A percentile compares a stretch with the other conserved stretches of the same genome.
These are phyloP conservation scores for Lichtheimia corymbifera DNA, from an alignment of 371 early-diverging fungal genomes.

Conservation along the genomic window DNA sequence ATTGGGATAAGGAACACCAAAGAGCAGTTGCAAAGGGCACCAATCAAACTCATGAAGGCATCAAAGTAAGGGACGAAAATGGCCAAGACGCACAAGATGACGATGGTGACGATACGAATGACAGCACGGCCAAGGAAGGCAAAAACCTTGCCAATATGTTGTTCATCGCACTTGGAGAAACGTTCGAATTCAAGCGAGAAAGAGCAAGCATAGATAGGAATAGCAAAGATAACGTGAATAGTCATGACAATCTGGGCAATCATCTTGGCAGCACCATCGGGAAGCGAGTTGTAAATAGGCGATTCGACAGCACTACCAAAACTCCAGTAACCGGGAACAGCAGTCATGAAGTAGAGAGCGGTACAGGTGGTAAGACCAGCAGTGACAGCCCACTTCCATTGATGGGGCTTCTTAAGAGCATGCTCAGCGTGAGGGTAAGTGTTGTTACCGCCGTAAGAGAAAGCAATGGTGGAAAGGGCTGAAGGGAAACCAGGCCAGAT, in stretches of 20 bases:
- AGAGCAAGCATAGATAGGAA: constrained; percentile 82
- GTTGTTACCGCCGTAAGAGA: constrained; percentile 62
- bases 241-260: constrained; percentile 81
- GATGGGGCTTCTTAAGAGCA: constrained; percentile 77
- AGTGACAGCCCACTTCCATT: constrained; percentile 75
- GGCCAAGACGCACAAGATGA: constrained; percentile 53
- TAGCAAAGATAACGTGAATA: constrained; percentile 84
- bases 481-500: constrained; percentile 60
- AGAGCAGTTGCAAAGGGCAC: constrained; percentile 67
- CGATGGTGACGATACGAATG: constrained; percentile 53
- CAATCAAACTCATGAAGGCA: constrained; percentile 75
- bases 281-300: constrained; percentile 78
- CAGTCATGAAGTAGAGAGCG: constrained; percentile 77
- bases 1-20: constrained; percentile 75
- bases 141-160: constrained; percentile 34
- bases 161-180: constrained; percentile 39
- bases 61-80: constrained; percentile 70
- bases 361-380: constrained; percentile 74
- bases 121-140: constrained; percentile 54
- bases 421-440: constrained; percentile 76
- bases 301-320: constrained; percentile 73
- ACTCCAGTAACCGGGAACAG: constrained; percentile 79
- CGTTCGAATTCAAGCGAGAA: constrained; percentile 78
- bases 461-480: constrained; percentile 63
- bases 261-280: constrained; percentile 60